Evolutionary conservation across 768 basidiomycete species (phyloP), one percentile per base, ranked within the genome.

Genomic region (Leccinum truebloodii): DNA sequence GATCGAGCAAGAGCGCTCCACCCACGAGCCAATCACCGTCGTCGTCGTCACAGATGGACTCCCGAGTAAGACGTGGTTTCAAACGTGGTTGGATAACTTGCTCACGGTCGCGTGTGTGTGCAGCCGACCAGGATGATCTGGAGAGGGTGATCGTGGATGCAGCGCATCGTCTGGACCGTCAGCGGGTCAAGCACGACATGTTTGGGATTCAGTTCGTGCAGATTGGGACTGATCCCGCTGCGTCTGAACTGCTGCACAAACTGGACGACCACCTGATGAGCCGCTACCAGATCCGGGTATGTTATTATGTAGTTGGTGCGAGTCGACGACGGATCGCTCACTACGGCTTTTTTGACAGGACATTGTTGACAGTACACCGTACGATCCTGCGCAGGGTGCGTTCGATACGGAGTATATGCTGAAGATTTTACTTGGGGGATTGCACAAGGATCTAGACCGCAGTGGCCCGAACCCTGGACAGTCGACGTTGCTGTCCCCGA

Each of bases 151-250:
- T 80, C 16, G 72, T 80, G n/a, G 68, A 71, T 6, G 67, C 73
- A n/a, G 80, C 80, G 3, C 73, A 73, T 32, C 69, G 78, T 20
- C 75, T 81, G 22, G 80, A 81, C 52, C 68, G 68, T 35, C 71
- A 68, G 0, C 67, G 65, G 2, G 70, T 73, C 56, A 77, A 69
- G 22, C 66, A 73, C 2, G 69, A 73, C 24, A 77, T 77, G 69
- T 71, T 83, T 8, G 78, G 81, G 14, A 71, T 83, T 34, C 78
- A 80, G 49, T 79, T 83, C 39, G 71, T 83, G 35, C 81, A 82
- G 60, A 78, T 82, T 20, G 81, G 81, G 0, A 69, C 74, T 6
- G 74, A 75, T 52, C 55, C 59, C 1, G 77, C 55, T 53, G 79
- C 80, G 3, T 60, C 77, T 0, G 76, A 76, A 48, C 71, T 79